Conservation (phyloP, 805 yeast species). For the Hanseniaspora hatyaiensis region DNA sequence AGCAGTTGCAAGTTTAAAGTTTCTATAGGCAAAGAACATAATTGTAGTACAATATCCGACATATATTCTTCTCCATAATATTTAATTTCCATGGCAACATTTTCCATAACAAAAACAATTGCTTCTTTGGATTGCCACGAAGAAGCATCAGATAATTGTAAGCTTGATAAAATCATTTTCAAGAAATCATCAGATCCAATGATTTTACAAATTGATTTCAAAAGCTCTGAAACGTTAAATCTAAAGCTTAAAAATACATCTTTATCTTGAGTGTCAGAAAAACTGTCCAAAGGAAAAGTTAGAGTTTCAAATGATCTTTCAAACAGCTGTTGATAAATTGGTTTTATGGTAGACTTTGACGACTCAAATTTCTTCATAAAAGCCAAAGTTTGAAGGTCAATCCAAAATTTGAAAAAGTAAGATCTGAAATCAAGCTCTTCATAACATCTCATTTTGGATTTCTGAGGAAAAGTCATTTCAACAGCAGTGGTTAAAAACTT, state of each 20-base stretch:
- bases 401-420: constrained; percentile 91
- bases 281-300: constrained; percentile 56
- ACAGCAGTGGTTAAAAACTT: constrained; percentile 64
- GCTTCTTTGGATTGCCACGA: constrained; percentile 85
- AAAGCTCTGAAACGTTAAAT: constrained; percentile 95
- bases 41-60: constrained; percentile 44
- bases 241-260: constrained; percentile 90
- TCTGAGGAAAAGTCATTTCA: constrained; percentile 54
- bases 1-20: constrained; percentile 40
- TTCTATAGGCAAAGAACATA: constrained; percentile 35
- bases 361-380: constrained; percentile 31
- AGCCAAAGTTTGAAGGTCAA: constrained; percentile 44
- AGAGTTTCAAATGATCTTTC: constrained; percentile 30
- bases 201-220: constrained; percentile 73
- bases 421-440: constrained; percentile 77
- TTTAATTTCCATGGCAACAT: constrained; percentile 87
- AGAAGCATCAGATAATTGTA: constrained; percentile 9
- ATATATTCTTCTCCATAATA: constrained; percentile 50
- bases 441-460: constrained; percentile 20
- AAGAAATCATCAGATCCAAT: constrained; percentile 26
- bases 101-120: constrained; percentile 74
- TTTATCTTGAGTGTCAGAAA: constrained; percentile 67
- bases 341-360: constrained; percentile 40
- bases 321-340: constrained; percentile 48
- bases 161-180: constrained; percentile 25